Evolutionary conservation across 257 asterid species (phyloP).

Genomic region (Paraleonurus japonicus): DNA sequence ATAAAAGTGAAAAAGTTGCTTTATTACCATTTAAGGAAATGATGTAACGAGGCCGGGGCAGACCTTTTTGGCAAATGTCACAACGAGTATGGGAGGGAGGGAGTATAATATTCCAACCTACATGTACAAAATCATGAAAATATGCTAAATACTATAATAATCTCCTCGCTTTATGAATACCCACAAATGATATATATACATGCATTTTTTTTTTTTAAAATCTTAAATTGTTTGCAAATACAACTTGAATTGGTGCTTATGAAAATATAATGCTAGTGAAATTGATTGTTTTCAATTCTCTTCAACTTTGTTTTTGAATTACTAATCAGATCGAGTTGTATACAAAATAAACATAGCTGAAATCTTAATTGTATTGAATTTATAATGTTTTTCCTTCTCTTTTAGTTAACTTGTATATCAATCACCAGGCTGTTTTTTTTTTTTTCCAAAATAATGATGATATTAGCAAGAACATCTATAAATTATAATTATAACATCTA

Average conservation of each 20-base stretch:
- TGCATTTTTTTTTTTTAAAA: background rate
- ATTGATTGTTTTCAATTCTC: background rate
- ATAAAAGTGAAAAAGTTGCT: too few relatives aligned
- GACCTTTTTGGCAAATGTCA: too few relatives aligned
- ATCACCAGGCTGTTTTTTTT: background rate
- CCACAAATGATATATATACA: background rate
- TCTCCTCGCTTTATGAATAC: background rate
- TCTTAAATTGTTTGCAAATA: background rate
- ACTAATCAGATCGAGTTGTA: background rate
- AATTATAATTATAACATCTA: background rate
- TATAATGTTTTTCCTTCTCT: background rate
- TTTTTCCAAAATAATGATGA: background rate
- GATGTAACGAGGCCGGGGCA: too few relatives aligned
- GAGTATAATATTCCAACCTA: slow-evolving; percentile 2
- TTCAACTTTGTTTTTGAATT: background rate
- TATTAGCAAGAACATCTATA: too few relatives aligned
- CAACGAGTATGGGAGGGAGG: too few relatives aligned
- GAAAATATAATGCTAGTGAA: background rate
- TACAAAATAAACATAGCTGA: background rate
- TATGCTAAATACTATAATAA: background rate
- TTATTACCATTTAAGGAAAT: too few relatives aligned
- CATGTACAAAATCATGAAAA: background rate
- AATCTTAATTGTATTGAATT: background rate
- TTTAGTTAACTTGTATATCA: background rate
- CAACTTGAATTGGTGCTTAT: background rate